Conservation (phyloP, 129 eudicot genomes). For the Flaveria sonorensis region DNA sequence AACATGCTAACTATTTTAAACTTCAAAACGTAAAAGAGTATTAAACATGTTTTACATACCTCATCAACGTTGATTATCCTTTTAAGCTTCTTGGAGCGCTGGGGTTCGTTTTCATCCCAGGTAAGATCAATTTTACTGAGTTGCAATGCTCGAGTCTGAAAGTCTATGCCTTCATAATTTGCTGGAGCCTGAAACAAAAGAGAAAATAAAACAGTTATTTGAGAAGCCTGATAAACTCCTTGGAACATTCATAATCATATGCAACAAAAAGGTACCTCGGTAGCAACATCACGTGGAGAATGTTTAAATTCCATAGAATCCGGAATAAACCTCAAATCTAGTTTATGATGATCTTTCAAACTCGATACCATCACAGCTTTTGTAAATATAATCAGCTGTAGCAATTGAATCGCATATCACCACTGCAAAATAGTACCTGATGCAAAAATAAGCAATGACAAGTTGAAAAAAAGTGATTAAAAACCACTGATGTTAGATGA, state of each 20-base stretch:
- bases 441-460: background rate
- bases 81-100: constrained; percentile 70
- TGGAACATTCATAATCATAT: background rate
- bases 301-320: constrained; percentile 84
- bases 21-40: background rate
- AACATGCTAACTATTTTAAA: background rate
- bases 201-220: background rate
- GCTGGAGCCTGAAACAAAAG: constrained; percentile 60
- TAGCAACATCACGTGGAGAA: constrained; percentile 89
- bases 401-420: constrained; percentile 88
- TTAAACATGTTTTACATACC: constrained; percentile 37
- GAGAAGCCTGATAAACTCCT: background rate
- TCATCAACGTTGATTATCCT: constrained; percentile 66
- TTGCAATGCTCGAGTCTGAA: constrained; percentile 84
- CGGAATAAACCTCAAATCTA: constrained; percentile 94
- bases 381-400: constrained; percentile 86
- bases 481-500: background rate
- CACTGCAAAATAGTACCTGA: constrained; percentile 93
- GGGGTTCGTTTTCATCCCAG: constrained; percentile 98
- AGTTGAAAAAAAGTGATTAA: background rate
- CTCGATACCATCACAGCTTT: constrained; percentile 88
- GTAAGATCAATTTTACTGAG: constrained; percentile 71
- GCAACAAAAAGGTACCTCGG: constrained; percentile 52
- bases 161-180: constrained; percentile 77
- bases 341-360: constrained; percentile 82